Conservation (phyloP, 192 early-diverging fungal genomes). For the Diversispora eburnea region DNA sequence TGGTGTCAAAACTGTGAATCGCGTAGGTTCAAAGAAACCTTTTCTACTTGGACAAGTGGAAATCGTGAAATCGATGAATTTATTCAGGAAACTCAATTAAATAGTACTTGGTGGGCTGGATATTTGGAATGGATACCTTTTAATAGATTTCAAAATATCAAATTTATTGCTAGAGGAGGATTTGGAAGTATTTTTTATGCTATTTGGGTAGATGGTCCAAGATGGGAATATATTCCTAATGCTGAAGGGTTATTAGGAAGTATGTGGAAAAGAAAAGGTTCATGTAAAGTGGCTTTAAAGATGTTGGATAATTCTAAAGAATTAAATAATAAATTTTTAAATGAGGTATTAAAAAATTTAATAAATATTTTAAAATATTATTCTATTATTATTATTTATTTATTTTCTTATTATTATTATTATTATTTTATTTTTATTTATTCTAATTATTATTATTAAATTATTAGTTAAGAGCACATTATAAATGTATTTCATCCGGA, state of each 20-base stretch:
- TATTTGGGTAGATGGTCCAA: conserved; percentile 18
- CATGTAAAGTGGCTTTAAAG: not conserved
- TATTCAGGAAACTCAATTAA: conserved; percentile 27
- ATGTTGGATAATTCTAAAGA: not conserved
- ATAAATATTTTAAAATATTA: not conserved
- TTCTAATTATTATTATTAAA: not conserved
- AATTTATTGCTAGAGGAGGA: conserved; percentile 5
- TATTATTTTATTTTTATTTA: not conserved
- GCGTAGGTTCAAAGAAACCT: not conserved
- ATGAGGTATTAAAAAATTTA: conserved; percentile 7
- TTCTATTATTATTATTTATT: not conserved
- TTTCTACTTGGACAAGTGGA: conserved; percentile 25
- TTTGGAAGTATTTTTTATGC: conserved; percentile 10
- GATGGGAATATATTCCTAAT: conserved; percentile 2
- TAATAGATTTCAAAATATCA: conserved; percentile 2
- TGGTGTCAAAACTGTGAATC: not conserved
- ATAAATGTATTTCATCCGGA: conserved; percentile 1
- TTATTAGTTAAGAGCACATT: not conserved
- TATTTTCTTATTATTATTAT: not conserved
- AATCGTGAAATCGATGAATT: conserved; percentile 10
- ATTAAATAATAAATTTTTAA: not conserved
- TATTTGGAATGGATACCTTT: conserved; percentile 27
- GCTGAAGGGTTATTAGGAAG: not conserved
- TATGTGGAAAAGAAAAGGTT: not conserved
- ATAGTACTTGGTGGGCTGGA: not conserved